phyloP scores from a whole-genome alignment of 805 yeast species.

The Zygotorulaspora sp. region DNA sequence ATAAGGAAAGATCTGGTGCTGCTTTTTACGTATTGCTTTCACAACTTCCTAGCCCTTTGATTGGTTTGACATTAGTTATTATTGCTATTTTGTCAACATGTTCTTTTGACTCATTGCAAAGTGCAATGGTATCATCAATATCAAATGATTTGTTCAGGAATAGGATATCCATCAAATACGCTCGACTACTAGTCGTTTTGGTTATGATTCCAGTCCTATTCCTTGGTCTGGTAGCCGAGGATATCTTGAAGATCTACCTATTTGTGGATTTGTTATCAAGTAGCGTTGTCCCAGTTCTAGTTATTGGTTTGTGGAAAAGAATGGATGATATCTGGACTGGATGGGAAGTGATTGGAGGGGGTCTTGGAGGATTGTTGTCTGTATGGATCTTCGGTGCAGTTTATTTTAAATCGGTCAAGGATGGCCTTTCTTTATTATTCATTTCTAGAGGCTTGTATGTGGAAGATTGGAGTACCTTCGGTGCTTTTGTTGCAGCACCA shows the following conservation, averaged over 20 bases:
- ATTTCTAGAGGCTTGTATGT: conserved; percentile 77
- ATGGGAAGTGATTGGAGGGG: conserved; percentile 77
- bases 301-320: conserved; percentile 66
- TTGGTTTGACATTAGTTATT: conserved; percentile 77
- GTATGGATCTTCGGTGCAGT: conserved; percentile 82
- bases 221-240: conserved; percentile 78
- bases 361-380: conserved; percentile 73
- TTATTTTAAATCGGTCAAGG: conserved; percentile 65
- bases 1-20: conserved; percentile 50
- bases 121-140: conserved; percentile 81
- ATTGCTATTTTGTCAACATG: conserved; percentile 73
- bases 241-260: conserved; percentile 78
- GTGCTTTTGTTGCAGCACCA: conserved; percentile 90
- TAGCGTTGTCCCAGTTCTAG: conserved; percentile 76
- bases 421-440: conserved; percentile 72
- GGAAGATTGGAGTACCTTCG: conserved; percentile 90
- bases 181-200: conserved; percentile 63
- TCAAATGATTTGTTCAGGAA: conserved; percentile 89
- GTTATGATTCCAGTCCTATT: conserved; percentile 85
- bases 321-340: conserved; percentile 66
- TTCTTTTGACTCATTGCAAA: conserved; percentile 83
- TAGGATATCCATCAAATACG: conserved; percentile 59
- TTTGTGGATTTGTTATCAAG: conserved; percentile 89
- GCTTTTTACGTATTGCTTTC: conserved; percentile 70
- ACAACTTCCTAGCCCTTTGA: conserved; percentile 78